phyloP scores from a whole-genome alignment of 2,329 filamentous ascomycete genomes.

The Karstenula rhodostoma region DNA sequence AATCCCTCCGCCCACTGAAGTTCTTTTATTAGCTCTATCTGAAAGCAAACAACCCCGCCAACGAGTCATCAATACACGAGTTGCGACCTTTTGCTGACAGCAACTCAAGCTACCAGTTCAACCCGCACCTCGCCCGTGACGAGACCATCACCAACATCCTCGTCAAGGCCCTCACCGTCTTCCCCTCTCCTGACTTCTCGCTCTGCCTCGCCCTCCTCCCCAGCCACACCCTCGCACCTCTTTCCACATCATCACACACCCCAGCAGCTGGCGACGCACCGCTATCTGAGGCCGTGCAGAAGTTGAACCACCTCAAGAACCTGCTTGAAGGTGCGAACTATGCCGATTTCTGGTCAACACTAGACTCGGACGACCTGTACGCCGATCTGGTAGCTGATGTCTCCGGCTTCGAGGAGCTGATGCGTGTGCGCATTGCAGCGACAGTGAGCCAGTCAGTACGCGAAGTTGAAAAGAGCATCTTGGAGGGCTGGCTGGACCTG shows the following conservation, averaged over 20 bases:
- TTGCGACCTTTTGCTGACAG: slow-evolving; percentile 15
- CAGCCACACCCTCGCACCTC: slow-evolving; percentile 75
- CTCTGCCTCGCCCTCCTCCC: slow-evolving; percentile 94
- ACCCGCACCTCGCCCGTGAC: slow-evolving; percentile 95
- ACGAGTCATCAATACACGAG: slow-evolving; percentile 1
- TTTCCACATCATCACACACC: slow-evolving; percentile 58
- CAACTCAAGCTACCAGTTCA: slow-evolving; percentile 89
- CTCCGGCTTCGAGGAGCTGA: slow-evolving; percentile 90
- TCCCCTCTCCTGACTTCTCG: slow-evolving; percentile 94
- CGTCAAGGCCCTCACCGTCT: slow-evolving; percentile 96
- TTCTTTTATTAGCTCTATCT: slow-evolving; percentile 78
- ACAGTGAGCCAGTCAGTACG: slow-evolving; percentile 87
- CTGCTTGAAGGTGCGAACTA: slow-evolving; percentile 93
- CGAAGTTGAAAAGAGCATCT: slow-evolving; percentile 66
- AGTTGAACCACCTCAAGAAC: slow-evolving; percentile 83
- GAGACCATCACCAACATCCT: slow-evolving; percentile 99
- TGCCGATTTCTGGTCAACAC: slow-evolving; percentile 87
- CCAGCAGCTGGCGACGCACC: slow-evolving; percentile 67
- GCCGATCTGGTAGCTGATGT: slow-evolving; percentile 96
- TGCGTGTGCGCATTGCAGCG: slow-evolving; percentile 87
- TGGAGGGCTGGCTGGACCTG: slow-evolving; percentile 61
- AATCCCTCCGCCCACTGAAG: slow-evolving; percentile 72
- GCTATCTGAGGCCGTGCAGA: slow-evolving; percentile 88
- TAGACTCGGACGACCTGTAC: slow-evolving; percentile 94
- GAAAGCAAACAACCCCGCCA: slow-evolving; percentile 53